phyloP scores from a whole-genome alignment of 768 basidiomycete genomes.

The Pleurotus platypus region DNA sequence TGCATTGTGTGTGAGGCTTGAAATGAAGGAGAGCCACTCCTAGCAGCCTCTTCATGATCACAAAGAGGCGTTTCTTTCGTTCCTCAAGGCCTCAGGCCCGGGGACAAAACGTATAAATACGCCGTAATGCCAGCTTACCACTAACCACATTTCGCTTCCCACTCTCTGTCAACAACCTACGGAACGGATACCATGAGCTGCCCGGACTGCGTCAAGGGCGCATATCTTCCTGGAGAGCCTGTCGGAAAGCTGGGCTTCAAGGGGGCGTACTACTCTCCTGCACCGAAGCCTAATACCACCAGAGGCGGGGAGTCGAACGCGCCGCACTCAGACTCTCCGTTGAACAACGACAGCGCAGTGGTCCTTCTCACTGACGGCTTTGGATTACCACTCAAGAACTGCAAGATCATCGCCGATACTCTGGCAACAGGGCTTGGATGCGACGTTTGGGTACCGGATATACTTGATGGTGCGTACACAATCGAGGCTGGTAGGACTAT shows the following conservation, averaged over 20 bases:
- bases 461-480: conserved; percentile 39
- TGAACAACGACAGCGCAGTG: conserved; percentile 6
- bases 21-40: too few relatives aligned
- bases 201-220: conserved; percentile 42
- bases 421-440: conserved; percentile 39
- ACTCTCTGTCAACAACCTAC: too few relatives aligned
- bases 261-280: conserved; percentile 40
- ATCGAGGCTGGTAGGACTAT: neutral
- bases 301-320: conserved; percentile 12
- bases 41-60: too few relatives aligned
- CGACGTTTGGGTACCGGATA: conserved; percentile 58
- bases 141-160: too few relatives aligned
- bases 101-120: too few relatives aligned
- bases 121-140: too few relatives aligned
- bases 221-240: conserved; percentile 40
- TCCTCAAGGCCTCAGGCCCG: too few relatives aligned
- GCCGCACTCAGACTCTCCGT: conserved; percentile 25
- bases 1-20: too few relatives aligned
- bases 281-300: conserved; percentile 9
- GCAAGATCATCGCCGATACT: conserved; percentile 49
- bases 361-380: conserved; percentile 55
- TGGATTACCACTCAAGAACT: conserved; percentile 46
- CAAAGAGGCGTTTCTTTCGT: too few relatives aligned
- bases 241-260: conserved; percentile 32
- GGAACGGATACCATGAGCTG: conserved; percentile 25